Evolutionary conservation across 208 protist genomes (phyloP), one percentile per base, ranked within the genome.

Genomic region (Crithidia fasciculata): DNA sequence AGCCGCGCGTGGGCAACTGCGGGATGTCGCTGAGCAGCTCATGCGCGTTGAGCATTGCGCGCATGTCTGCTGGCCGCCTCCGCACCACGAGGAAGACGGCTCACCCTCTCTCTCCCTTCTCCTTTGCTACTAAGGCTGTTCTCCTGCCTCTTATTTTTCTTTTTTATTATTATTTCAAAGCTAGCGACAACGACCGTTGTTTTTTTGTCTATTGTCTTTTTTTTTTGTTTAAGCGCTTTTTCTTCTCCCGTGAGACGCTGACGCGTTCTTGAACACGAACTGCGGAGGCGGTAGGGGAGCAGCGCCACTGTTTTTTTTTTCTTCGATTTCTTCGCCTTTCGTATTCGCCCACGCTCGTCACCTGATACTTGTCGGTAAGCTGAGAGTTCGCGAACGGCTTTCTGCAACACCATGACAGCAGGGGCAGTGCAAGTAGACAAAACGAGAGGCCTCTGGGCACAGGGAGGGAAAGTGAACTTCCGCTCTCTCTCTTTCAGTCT

Each of bases 191-290:
- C 15, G 18, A 18, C 45, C 57, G 18, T 61, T 44, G 8, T 57
- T 37, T 45, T n/a, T n/a, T 54, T 67, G n/a, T n/a, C n/a, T n/a
- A n/a, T 54, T 61, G 4, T 76, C 4, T 39, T 69, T 66, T 55
- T 74, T 4, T 40, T 53, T 50, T 39, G 8, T 54, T 58, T 41
- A 28, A 28, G 45, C 45, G 45, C 45, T 49, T 13, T 13, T 2
- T 49, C 45, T 49, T 13, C 45, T 49, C 45, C 45, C 12, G 12
- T 13, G 45, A 8, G 12, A 8, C 7, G 45, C 45, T 49, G 45
- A 49, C 45, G 45, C 12, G 9, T 49, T 49, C 45, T 15, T 41
- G 7, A 59, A 59, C 16, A 59, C 28, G 13, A 59, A 28, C 28
- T 28, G 28, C 45, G 45, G 7, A 49, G 9, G 12, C 7, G 7